Base-by-base conservation (phyloP, 164 flowering plant genomes). In the Piper betle region DNA sequence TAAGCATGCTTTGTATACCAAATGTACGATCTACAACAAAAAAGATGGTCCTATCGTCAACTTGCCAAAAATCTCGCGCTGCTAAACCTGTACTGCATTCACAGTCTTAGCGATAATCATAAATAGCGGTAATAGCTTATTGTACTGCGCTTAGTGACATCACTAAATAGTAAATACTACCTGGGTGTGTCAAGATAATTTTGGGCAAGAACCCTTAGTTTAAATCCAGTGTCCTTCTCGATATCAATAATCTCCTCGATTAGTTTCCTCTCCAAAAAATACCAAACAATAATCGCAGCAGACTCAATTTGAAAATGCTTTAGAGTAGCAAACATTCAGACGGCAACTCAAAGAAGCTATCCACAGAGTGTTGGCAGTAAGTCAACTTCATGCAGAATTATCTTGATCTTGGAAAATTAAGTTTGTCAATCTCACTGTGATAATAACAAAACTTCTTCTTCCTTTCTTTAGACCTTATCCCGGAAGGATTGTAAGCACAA, bases 141-240 rank as follows among this genome's bases (percentile, higher is more conserved):
- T 25, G 33, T 25, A 25, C 33, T 25, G 33, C 33, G 33, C 33
- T 25, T 25, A 2, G 33, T 25, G 33, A 25, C 33, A 25, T 25
- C 33, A 25, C 4, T 4, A 19, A 52, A 41, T 10, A n/a, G 53
- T 61, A 11, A 52, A 59, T 43, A 25, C 10, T 62, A 91, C 98
- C 96, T 39, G 98, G 98, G 98, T 39, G 98, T 93, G n/a, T 86
- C 94, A 58, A 97, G 98, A 72, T 93, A 93, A 64, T 93, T 93
- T 71, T 93, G 98, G 50, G 98, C 96, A 39, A 93, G 73, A 72
- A 93, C 82, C 77, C 98, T 78, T 68, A 93, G 72, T 73, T 87
- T 93, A 74, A 77, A 93, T 64, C 96, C 98, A 19, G 98, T 93
- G 69, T 86, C 89, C 64, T 77, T 80, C 69, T 93, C 98, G 64